phyloP scores from a whole-genome alignment of 2,329 filamentous ascomycete species.

The Trichoderma sp. region DNA sequence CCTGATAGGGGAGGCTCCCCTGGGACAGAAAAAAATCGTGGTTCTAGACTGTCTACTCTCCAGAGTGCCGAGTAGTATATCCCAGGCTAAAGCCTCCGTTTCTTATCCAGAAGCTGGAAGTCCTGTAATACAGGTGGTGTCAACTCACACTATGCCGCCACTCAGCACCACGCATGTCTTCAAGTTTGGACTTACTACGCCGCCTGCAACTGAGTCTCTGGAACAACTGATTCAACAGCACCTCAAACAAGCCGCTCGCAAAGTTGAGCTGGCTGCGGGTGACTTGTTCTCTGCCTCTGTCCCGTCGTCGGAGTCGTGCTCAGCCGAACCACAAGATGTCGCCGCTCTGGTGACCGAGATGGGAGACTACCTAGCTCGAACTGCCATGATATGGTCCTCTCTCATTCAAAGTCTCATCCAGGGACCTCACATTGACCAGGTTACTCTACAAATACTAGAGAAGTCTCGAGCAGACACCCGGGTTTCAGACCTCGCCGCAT shows the following conservation, averaged over 20 bases:
- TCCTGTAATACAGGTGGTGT: not conserved
- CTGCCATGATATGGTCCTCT: slow-evolving; percentile 34
- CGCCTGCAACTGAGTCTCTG: slow-evolving; percentile 21
- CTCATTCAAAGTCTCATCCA: slow-evolving; percentile 35
- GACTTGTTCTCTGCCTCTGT: slow-evolving; percentile 2
- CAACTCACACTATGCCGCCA: slow-evolving; percentile 9
- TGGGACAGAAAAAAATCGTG: not conserved
- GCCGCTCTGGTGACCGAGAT: slow-evolving; percentile 34
- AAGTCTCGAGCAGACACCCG: slow-evolving; percentile 26
- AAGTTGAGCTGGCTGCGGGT: slow-evolving; percentile 25
- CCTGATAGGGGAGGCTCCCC: not conserved
- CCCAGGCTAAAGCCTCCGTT: not conserved
- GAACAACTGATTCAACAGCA: slow-evolving; percentile 31
- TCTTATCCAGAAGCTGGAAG: not conserved
- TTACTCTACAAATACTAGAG: slow-evolving; percentile 30
- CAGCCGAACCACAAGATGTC: slow-evolving; percentile 20
- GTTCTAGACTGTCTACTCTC: not conserved
- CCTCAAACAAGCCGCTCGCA: slow-evolving; percentile 27
- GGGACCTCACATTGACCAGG: slow-evolving; percentile 34
- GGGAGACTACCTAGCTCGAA: slow-evolving; percentile 37
- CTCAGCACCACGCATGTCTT: slow-evolving; percentile 14
- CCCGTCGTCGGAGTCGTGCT: slow-evolving; percentile 15
- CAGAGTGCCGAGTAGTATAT: not conserved
- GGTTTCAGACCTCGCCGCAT: slow-evolving; percentile 30
- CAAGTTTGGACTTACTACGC: slow-evolving; percentile 8